Base-by-base conservation (phyloP, 2,329 filamentous ascomycete species). In the Alternaria novae-zelandiae region DNA sequence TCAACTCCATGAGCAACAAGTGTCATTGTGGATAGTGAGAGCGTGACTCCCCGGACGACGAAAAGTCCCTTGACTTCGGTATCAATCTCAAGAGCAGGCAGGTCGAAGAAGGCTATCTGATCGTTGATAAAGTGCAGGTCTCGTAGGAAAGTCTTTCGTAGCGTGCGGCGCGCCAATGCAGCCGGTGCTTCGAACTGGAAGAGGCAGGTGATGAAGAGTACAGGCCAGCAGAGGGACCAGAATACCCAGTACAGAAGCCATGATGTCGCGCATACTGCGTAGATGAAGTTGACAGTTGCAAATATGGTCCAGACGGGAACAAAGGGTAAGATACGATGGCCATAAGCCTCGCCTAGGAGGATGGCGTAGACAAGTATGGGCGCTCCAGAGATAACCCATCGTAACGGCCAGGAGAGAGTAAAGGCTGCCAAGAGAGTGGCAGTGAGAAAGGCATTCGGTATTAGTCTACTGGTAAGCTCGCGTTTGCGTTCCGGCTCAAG, bases 41-140 rank as follows among this genome's bases (percentile, higher is more conserved):
- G 77, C 0, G 85, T 86, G 5, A 85, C 70, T 0, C 84, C 85
- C n/a, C 85, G 79, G 44, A 87, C 78, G 7, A 85, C 84, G 68
- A 87, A 82, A 17, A 87, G 73, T 0, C 85, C 86, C 65, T 84
- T 80, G 13, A 86, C 83, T 25, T 86, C 83, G 0, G 82, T 85
- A 66, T 87, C 85, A 46, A 87, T 86, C 67, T 87, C 85, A 56
- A 87, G 70, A 2, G 84, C 85, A 0, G 86, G 84, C 7, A 85
- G 69, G 54, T 83, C 79, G 65, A 85, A 84, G 56, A 84, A 75
- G 4, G 83, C 84, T 59, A 87, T 79, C 61, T 82, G 83, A 62
- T 87, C 85, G 50, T 82, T 82, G 64, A 84, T 83, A 67, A 86
- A 86, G 60, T 86, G 83, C 21, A 85, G 67, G 41, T 82, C 75